These are phyloP conservation scores for Pseudopyrenochaeta lycopersici DNA, from an alignment of 2,329 filamentous ascomycete species.

Conservation along the genomic window DNA sequence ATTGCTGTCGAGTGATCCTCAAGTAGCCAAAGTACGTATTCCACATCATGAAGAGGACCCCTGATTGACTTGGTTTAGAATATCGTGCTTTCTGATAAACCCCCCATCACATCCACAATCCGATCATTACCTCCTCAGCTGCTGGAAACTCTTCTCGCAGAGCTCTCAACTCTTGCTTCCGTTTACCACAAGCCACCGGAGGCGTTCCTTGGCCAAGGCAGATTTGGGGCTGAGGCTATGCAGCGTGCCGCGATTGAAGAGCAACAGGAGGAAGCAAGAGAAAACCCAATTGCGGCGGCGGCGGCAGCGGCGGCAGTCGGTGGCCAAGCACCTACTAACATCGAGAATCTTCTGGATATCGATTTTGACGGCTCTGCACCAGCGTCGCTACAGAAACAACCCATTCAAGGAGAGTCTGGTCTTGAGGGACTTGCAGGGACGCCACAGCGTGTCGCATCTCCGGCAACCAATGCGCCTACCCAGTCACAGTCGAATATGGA, in stretches of 20 bases:
- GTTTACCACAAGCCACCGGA: conserved; percentile 99
- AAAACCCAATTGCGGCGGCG: conserved; percentile 92
- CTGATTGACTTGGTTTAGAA: conserved; percentile 59
- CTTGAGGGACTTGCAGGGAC: conserved; percentile 68
- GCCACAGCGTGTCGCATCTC: conserved; percentile 74
- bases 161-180: conserved; percentile 93
- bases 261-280: conserved; percentile 87
- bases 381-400: conserved; percentile 78
- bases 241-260: conserved; percentile 97
- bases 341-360: conserved; percentile 95
- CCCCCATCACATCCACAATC: conserved; percentile 93
- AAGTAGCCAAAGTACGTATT: conserved; percentile 78
- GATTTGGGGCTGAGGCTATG: conserved; percentile 92
- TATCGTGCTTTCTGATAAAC: conserved; percentile 92
- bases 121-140: conserved; percentile 83
- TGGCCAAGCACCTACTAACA: conserved; percentile 72
- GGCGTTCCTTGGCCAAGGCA: conserved; percentile 96
- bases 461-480: conserved; percentile 56
- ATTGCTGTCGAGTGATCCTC: conserved; percentile 87
- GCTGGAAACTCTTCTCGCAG: conserved; percentile 86
- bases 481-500: conserved; percentile 71
- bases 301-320: conserved; percentile 71
- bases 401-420: conserved; percentile 58
- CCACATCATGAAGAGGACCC: neutral
- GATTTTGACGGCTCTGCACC: conserved; percentile 94